Conservation (phyloP, 768 basidiomycete species). For the Brasilioporus rufonigricans region DNA sequence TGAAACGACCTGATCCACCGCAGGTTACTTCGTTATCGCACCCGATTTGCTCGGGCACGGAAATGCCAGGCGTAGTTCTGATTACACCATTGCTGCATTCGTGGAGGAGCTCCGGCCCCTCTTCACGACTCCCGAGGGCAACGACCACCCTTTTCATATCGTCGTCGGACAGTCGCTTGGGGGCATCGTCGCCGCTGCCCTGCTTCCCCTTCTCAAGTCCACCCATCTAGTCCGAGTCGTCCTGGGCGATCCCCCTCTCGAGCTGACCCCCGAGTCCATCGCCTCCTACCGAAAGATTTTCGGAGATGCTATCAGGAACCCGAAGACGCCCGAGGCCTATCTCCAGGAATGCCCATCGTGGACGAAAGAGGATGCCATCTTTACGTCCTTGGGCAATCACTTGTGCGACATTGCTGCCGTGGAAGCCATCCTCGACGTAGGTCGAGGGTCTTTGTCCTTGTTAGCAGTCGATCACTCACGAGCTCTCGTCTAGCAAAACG, state of each 20-base stretch:
- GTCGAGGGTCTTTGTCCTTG: not conserved
- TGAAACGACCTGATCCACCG: too few relatives aligned
- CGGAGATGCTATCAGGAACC: not conserved
- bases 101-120: constrained; percentile 8
- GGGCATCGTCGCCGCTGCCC: constrained; percentile 5
- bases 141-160: constrained; percentile 1
- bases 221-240: constrained; percentile 9
- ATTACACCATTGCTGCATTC: constrained; percentile 12
- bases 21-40: constrained; percentile 23
- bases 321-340: not conserved
- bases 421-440: constrained; percentile 7
- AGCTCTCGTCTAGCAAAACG: constrained; percentile 15
- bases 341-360: not conserved
- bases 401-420: constrained; percentile 4
- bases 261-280: not conserved
- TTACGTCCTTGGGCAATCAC: not conserved
- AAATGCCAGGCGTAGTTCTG: not conserved
- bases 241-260: constrained; percentile 21
- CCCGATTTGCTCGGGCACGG: constrained; percentile 24
- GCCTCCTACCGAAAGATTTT: not conserved
- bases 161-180: constrained; percentile 24
- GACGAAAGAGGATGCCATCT: not conserved
- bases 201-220: constrained; percentile 15
- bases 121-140: not conserved
- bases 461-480: not conserved